These are phyloP conservation scores for Polytolypa hystricis DNA, from an alignment of 2,329 filamentous ascomycete species.

Conservation along the genomic window DNA sequence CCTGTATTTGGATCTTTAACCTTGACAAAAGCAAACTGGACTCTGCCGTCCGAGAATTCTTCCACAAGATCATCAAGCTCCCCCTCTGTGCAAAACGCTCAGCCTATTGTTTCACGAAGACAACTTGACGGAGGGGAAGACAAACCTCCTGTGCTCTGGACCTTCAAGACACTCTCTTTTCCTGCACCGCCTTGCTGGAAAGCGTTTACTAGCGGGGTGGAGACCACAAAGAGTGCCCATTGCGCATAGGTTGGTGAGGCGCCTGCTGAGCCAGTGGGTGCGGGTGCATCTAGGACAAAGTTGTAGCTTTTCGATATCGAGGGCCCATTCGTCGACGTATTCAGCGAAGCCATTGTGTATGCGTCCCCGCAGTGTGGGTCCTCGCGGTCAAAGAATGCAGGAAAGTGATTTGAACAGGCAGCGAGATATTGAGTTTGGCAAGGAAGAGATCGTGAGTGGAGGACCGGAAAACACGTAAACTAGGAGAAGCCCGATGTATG, in stretches of 20 bases:
- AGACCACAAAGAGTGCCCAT: constrained; percentile 91
- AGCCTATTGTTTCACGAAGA: constrained; percentile 11
- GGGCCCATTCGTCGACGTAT: constrained; percentile 66
- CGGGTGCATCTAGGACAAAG: constrained; percentile 51
- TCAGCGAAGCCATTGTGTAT: constrained; percentile 65
- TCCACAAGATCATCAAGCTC: constrained; percentile 83
- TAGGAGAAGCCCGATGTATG: no score
- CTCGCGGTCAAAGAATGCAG: no score
- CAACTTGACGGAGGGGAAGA: neutral
- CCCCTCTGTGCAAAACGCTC: constrained; percentile 52
- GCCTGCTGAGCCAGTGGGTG: constrained; percentile 45
- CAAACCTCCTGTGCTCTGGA: constrained; percentile 78
- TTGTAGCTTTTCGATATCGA: constrained; percentile 70
- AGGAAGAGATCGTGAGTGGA: no score
- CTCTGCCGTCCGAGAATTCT: constrained; percentile 90
- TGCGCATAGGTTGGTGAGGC: constrained; percentile 73
- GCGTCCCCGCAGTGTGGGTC: no score
- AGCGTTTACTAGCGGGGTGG: constrained; percentile 81
- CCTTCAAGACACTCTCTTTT: constrained; percentile 93
- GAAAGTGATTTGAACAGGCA: no score
- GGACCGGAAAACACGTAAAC: no score
- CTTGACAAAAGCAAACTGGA: constrained; percentile 95
- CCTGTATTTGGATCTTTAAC: constrained; percentile 88
- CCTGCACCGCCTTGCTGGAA: constrained; percentile 71
- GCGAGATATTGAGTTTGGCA: no score